phyloP scores from a whole-genome alignment of 208 protist genomes.

The Wallacemonas sp. region DNA sequence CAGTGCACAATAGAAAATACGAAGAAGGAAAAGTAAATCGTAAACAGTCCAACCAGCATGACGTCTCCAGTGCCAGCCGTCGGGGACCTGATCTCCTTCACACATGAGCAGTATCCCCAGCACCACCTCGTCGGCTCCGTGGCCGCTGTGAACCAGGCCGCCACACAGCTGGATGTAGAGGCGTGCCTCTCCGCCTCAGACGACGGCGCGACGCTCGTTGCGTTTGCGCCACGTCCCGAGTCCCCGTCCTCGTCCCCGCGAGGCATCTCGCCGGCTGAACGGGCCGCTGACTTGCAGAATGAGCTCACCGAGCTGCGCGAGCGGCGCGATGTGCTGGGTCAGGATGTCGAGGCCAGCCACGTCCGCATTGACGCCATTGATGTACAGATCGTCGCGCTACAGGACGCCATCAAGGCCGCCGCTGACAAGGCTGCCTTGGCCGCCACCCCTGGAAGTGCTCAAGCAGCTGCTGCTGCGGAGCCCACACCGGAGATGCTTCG shows the following conservation, averaged over 20 bases:
- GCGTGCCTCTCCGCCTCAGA: slow-evolving; percentile 1
- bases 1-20: too few relatives aligned
- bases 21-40: too few relatives aligned
- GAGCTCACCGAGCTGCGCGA: slow-evolving; percentile 38
- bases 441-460: neutral
- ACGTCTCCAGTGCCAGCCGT: slow-evolving; percentile 13
- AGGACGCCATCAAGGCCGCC: neutral
- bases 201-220: neutral
- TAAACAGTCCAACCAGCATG: slow-evolving; percentile 7
- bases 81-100: neutral
- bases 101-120: neutral
- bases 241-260: slow-evolving; percentile 3
- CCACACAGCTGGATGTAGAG: neutral
- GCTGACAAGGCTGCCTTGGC: neutral
- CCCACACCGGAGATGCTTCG: neutral
- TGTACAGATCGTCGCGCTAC: neutral
- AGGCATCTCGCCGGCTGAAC: neutral
- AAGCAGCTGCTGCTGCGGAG: neutral
- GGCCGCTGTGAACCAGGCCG: slow-evolving; percentile 16
- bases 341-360: slow-evolving; percentile 32
- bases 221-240: neutral
- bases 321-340: slow-evolving; percentile 25
- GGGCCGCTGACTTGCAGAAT: neutral
- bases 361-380: slow-evolving; percentile 36
- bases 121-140: neutral